Evolutionary conservation across 75 land plant genomes (phyloP), one percentile per base, ranked within the genome.

Genomic region (Chamaecyparis obtusa): DNA sequence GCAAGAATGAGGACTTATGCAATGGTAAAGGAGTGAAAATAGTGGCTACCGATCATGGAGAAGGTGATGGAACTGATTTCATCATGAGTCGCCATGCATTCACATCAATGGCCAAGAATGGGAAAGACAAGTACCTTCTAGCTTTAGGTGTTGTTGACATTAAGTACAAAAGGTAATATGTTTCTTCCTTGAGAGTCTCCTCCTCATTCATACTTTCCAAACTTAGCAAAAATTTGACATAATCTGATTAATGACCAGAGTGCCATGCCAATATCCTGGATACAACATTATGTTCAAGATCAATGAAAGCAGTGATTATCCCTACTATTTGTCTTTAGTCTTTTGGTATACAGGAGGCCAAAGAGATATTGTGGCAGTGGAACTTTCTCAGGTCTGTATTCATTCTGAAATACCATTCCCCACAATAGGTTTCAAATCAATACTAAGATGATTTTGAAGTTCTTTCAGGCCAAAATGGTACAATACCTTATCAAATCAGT

Each of bases 101-200:
- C 84, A 35, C 89, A 27, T 88, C 72, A 36, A n/a, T 93, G 86
- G 91, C 94, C 15, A 71, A 19, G 5, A 77, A 90, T 35, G 79
- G 87, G 74, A 30, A 24, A 85, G 91, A 91, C 9, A 30, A 37
- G 3, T 74, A 89, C 32, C 84, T 93, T 27, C 54, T 88, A 19
- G 87, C 91, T 15, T 90, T 86, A 49, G 94, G 94, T 43, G 94
- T 91, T 15, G 90, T 91, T 16, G 93, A 91, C n/a, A 87, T 93
- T 10, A 91, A 93, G 49, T 93, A 84, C 87, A 67, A 71, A 71
- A 81, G 87, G 89, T 88, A 69, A 30, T 1, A 0, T 30, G 33
- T 71, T 71, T 71, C 32, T 71, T 30, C 10, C 33, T 39, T 24
- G 3, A 71, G 0, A 71, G 11, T 9, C 1, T 27, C 8, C 13